Evolutionary conservation across 1,284 basidiomycete species (phyloP), one percentile per base, ranked within the genome.

Genomic region (Mycena citricolor): DNA sequence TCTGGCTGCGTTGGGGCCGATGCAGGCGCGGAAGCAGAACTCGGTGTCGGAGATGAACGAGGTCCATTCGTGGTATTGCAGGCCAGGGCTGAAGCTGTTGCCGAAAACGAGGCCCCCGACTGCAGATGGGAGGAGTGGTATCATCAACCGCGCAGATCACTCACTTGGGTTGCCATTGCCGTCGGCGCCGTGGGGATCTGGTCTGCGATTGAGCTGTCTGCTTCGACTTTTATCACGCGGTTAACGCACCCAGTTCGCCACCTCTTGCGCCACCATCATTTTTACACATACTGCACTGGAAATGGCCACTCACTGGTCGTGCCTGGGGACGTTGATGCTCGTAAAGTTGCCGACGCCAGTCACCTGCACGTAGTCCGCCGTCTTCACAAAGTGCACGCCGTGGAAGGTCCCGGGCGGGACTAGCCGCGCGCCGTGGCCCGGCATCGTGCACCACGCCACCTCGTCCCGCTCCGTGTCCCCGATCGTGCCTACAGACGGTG

Each of bases 391-490:
- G 60, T 87, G 83, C 2, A 84, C 73, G 52, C 82, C 84, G 23
- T 71, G 67, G 48, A 89, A 67, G 6, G 83, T 69, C 17, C 79
- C 80, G 13, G 71, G 63, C 32, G 82, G 82, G 19, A 89, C 83
- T 22, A 76, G 60, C 37, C 86, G 82, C 1, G 81, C 70, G 7
- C 86, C 85, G 44, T 73, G 74, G 13, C 81, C 79, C 38, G 74
- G 71, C 59, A 79, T 81, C 26, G 83, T 84, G 68, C 86, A 90
- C 73, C 77, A 90, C 0, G 84, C 79, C n/a, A 90, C 81, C 49
- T 77, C 79, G 40, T 77, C 71, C 30, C 73, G 74, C 64, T 90
- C 87, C 10, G 80, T 78, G 49, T 85, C 76, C 32, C 80, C 83
- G 43, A 90, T 79, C n/a, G 69, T 66, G 23, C 71, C 67, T n/a